These are phyloP conservation scores for Amanita exitialis DNA, from an alignment of 768 basidiomycete genomes.

Conservation along the genomic window DNA sequence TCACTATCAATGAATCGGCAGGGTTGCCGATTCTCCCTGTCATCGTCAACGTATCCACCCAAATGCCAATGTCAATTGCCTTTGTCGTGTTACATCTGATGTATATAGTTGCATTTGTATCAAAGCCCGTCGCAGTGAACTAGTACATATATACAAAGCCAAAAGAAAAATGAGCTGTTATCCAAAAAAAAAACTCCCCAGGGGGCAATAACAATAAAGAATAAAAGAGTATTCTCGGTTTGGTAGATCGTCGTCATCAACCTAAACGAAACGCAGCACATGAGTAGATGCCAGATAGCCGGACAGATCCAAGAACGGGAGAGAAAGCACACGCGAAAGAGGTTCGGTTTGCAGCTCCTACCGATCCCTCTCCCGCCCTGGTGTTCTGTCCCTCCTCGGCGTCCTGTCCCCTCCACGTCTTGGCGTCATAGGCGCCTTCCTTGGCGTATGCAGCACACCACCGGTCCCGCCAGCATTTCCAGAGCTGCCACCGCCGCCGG, in stretches of 20 bases:
- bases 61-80: background rate
- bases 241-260: too few species aligned
- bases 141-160: background rate
- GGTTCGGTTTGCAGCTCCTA: background rate
- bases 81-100: background rate
- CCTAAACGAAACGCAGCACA: too few species aligned
- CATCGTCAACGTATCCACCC: too few species aligned
- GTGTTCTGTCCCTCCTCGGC: conserved; percentile 46
- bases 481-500: conserved; percentile 23
- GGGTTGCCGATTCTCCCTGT: too few species aligned
- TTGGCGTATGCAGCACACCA: conserved; percentile 48
- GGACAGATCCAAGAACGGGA: too few species aligned
- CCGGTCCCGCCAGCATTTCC: conserved; percentile 16
- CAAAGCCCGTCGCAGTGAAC: background rate
- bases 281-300: too few species aligned
- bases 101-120: background rate
- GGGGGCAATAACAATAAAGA: background rate
- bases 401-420: conserved; percentile 37
- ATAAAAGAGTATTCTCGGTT: background rate
- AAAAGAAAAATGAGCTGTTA: background rate
- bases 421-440: conserved; percentile 61
- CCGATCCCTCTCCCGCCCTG: conserved; percentile 23
- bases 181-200: background rate
- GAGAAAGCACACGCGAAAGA: background rate
- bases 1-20: background rate